Base-by-base conservation (phyloP, 1,139 yeast genomes). In the Zygosaccharomyces sapae region DNA sequence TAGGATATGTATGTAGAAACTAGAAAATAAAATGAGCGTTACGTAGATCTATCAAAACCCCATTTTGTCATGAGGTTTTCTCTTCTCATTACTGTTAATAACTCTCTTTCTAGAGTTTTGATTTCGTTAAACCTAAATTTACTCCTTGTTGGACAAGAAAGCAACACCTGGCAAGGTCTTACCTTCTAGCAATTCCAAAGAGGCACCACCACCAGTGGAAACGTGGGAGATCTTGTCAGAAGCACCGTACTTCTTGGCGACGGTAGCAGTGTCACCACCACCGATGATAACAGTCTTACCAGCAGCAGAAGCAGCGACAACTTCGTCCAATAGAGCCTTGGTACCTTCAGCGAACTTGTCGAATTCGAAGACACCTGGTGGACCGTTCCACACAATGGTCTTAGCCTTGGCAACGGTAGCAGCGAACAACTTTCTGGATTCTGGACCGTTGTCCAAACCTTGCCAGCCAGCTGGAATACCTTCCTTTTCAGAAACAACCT, bases 231-330 rank as follows among this genome's bases (percentile, higher is more conserved):
- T 81, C 78, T 89, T 86, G 70, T 86, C 95, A 64, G 87, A 92
- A 57, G 82, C 96, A 68, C 96, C 96, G 72, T 75, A 90, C 79
- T 90, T 90, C 86, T 89, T 89, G 65, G 96, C 96, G 59, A 89
- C 97, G 60, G 97, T 90, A 59, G 97, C 97, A 65, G 97, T 90
- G 75, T 90, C 97, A 79, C 97, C 97, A 81, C 97, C 97, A 71
- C 97, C 97, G 64, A 90, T 85, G 72, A 92, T 92, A 57, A 89
- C 96, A 60, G 96, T 87, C 77, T 88, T 84, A 68, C 96, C 96
- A 53, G 79, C 79, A 70, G 80, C 82, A 63, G 90, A 87, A 55
- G 95, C 86, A 69, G 79, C 76, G 61, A 88, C 95, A 65, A 83
- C 83, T 61, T 92, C 95, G 58, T 83, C 94, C 65, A 90, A 80